phyloP scores from a whole-genome alignment of 306 rosid species.

The Trichosanthes truncata region DNA sequence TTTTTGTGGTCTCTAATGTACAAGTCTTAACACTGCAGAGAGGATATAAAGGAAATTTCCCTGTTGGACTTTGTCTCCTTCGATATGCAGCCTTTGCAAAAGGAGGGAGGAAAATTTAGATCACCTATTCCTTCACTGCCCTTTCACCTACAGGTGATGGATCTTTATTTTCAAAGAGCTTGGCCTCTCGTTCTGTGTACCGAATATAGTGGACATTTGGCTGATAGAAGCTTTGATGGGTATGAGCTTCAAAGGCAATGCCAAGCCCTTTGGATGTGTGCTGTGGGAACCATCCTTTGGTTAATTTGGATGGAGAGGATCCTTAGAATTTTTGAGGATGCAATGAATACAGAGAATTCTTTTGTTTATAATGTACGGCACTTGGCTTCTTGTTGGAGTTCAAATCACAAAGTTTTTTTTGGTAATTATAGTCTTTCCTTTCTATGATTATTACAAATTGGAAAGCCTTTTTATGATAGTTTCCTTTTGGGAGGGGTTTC shows the following conservation, averaged over 20 bases:
- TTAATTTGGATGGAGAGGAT: neutral
- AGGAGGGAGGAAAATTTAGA: no score
- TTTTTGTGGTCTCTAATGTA: no score
- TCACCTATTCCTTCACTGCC: neutral
- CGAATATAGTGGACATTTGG: neutral
- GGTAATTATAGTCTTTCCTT: no score
- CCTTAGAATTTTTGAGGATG: neutral
- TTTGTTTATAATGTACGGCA: neutral
- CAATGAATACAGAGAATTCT: neutral
- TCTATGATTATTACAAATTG: neutral
- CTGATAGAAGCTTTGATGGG: neutral
- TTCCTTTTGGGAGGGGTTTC: neutral
- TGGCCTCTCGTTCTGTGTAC: neutral
- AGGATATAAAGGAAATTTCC: no score
- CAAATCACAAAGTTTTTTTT: neutral
- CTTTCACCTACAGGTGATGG: neutral
- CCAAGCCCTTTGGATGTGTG: neutral
- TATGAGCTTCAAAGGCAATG: neutral
- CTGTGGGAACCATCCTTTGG: neutral
- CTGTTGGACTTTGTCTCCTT: no score
- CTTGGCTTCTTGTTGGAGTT: neutral
- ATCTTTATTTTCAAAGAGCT: neutral
- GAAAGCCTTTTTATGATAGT: neutral
- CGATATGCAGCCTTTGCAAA: no score
- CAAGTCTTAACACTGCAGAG: no score